Evolutionary conservation across 257 asterid genomes (phyloP).

Genomic region (Scutellaria galericulata): DNA sequence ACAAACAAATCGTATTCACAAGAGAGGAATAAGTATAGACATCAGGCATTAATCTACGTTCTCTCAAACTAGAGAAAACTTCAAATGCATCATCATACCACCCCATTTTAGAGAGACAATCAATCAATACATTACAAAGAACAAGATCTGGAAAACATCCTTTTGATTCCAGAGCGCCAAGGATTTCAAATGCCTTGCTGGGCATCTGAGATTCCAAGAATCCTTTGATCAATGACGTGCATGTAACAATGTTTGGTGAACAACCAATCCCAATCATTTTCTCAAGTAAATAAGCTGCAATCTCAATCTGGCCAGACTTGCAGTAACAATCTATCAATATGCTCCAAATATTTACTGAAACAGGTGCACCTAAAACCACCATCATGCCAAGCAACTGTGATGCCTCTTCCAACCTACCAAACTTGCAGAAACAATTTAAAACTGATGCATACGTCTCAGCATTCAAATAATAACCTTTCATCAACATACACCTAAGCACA

Average conservation of each 20-base stretch:
- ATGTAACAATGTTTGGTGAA: constrained; percentile 68
- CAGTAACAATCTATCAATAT: constrained; percentile 62
- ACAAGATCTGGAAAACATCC: constrained; percentile 72
- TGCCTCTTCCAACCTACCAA: constrained; percentile 54
- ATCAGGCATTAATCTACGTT: constrained; percentile 64
- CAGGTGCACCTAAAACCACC: constrained; percentile 60
- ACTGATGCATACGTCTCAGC: constrained; percentile 58
- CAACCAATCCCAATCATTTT: constrained; percentile 65
- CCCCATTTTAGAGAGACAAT: constrained; percentile 74
- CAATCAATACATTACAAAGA: constrained; percentile 73
- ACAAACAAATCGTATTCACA: constrained; percentile 58
- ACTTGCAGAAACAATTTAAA: constrained; percentile 65
- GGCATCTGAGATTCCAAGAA: constrained; percentile 58
- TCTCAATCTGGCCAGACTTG: constrained; percentile 60
- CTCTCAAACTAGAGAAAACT: constrained; percentile 58
- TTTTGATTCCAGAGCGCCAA: constrained; percentile 49
- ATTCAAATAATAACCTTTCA: constrained; percentile 61
- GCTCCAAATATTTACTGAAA: constrained; percentile 62
- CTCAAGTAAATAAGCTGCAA: constrained; percentile 55
- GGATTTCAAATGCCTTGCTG: constrained; percentile 60
- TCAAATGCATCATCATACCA: constrained; percentile 64
- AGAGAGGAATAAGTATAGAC: constrained; percentile 71
- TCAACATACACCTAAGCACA: constrained; percentile 56
- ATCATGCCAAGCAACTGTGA: constrained; percentile 63
- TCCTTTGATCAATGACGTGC: constrained; percentile 72